Evolutionary conservation across 2,329 filamentous ascomycete genomes (phyloP), one percentile per base, ranked within the genome.

Genomic region (Exophiala viscosa): DNA sequence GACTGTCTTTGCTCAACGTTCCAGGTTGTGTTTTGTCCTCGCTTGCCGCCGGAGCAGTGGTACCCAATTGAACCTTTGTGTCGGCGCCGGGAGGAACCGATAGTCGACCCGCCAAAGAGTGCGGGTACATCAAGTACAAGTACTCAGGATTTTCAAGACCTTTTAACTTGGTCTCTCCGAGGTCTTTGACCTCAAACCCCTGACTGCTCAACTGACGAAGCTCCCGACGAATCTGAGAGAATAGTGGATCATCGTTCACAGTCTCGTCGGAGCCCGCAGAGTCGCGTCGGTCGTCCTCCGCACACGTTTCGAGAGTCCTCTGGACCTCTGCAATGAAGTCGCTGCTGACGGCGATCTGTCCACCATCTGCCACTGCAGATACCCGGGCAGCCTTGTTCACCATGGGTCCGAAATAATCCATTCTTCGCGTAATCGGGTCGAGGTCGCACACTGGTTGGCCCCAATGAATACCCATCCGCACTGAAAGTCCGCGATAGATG

Each of bases 321-420:
- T 96, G 90, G 50, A 97, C 92, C 69, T 99, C 93, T 10, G 88
- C 88, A 65, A 99, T 95, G 71, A 97, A 97, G 69, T 99, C 93
- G 1, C 90, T 90, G 1, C 91, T 96, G 1, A 97, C 93, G 0
- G 92, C 93, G 60, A 97, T 96, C 68, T 99, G 92, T 0, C 93
- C 93, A 56, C 93, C 93, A 67, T 99, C 93, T 33, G 93, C 93
- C 39, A 96, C 91, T 17, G 89, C 87, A 5, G 90, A 93, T 60
- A 99, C 95, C 73, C 93, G 87, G 13, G 93, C 87, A 0, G 93
- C 90, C 66, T 95, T 91, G 73, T 99, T 99, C 65, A 99, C 93
- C 90, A 99, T 99, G 11, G 93, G 93, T 0, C 93, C 93, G 67
- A 97, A 99, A 73, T 99, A 99, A 65, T 99, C 93, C 93, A 99